Evolutionary conservation across 768 basidiomycete species (phyloP).

Genomic region (Chalciporus sphaerocephalus): DNA sequence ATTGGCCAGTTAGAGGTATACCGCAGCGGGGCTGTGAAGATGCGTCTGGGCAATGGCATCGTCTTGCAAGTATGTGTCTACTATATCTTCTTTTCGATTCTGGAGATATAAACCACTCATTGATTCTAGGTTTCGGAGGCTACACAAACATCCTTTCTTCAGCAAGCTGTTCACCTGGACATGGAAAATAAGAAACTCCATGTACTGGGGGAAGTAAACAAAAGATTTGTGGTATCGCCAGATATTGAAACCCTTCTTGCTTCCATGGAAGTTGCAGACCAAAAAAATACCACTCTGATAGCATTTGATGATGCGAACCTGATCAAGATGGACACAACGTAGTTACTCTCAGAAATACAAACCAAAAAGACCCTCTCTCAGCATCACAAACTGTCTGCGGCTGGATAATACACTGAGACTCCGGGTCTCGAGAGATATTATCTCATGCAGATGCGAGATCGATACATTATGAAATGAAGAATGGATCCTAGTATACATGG

Average conservation of each 20-base stretch:
- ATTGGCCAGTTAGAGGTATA: constrained; percentile 86
- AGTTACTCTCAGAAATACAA: neutral
- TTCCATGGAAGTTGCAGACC: constrained; percentile 57
- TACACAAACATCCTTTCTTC: constrained; percentile 82
- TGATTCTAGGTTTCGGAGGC: constrained; percentile 65
- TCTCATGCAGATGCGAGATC: neutral
- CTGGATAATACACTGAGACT: neutral
- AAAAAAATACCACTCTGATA: constrained; percentile 23
- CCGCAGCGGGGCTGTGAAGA: constrained; percentile 80
- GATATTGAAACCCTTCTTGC: constrained; percentile 71
- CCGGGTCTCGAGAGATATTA: no score
- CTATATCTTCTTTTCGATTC: neutral
- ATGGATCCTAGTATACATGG: neutral
- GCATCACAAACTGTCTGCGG: no score
- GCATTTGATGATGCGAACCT: constrained; percentile 43
- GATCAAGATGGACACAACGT: constrained; percentile 48
- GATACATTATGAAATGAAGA: neutral
- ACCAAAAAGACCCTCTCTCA: no score
- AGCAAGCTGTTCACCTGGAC: constrained; percentile 80
- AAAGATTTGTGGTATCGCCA: constrained; percentile 80
- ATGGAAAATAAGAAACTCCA: constrained; percentile 50
- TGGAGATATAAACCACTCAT: neutral
- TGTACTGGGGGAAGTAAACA: constrained; percentile 83
- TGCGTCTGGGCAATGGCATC: constrained; percentile 77
- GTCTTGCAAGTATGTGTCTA: constrained; percentile 63